Conservation (phyloP, 768 basidiomycete species). For the Tylopilus balloui region DNA sequence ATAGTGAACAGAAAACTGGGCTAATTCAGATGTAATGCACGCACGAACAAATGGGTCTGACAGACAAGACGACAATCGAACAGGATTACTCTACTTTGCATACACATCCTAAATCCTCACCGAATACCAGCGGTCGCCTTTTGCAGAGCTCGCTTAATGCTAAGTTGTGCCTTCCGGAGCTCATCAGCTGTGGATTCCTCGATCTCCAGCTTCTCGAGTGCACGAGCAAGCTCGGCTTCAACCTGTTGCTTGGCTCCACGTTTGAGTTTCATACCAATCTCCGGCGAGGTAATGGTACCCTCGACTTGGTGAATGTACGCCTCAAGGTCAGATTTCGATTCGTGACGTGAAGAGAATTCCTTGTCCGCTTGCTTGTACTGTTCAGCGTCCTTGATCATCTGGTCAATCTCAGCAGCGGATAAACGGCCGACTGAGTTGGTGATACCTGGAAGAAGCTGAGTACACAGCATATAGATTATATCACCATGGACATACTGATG, state of each 20-base stretch:
- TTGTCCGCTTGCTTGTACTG: conserved; percentile 95
- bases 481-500: conserved; percentile 65
- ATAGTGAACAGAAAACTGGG: conserved; percentile 6
- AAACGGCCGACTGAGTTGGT: conserved; percentile 99
- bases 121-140: conserved; percentile 93
- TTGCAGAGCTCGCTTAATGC: conserved; percentile 95
- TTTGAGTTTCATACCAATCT: conserved; percentile 98
- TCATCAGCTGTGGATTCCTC: conserved; percentile 93
- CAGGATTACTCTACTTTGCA: conserved; percentile 17
- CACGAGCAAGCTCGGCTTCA: conserved; percentile 96
- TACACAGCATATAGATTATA: not conserved
- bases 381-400: conserved; percentile 99
- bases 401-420: conserved; percentile 95
- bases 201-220: conserved; percentile 97
- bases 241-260: conserved; percentile 92
- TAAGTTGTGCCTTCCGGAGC: conserved; percentile 91
- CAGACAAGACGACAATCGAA: conserved; percentile 14
- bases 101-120: conserved; percentile 35
- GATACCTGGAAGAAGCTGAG: conserved; percentile 55
- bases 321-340: conserved; percentile 97
- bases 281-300: conserved; percentile 91
- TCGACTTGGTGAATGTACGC: conserved; percentile 97
- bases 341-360: conserved; percentile 97
- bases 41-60: conserved; percentile 10
- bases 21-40: conserved; percentile 17